These are phyloP conservation scores for Astrothelium macrocarpum DNA, from an alignment of 495 filamentous ascomycete species.

Conservation along the genomic window DNA sequence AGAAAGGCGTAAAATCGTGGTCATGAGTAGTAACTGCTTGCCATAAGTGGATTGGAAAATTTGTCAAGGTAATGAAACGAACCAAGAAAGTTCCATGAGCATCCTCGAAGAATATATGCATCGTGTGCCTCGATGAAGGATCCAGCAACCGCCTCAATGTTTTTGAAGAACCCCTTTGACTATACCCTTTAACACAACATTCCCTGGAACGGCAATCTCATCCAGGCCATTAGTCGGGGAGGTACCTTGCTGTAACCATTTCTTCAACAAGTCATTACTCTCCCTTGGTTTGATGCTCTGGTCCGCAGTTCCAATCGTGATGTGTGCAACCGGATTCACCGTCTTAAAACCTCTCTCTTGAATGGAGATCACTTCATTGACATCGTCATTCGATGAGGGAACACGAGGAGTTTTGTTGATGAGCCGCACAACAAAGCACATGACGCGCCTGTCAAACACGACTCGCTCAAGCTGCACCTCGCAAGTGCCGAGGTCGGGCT, in stretches of 20 bases:
- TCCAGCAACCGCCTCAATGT: background rate
- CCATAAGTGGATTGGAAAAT: too few relatives aligned
- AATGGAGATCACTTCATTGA: slow-evolving; percentile 24
- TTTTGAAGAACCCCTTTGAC: slow-evolving; percentile 29
- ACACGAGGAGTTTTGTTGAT: slow-evolving; percentile 9
- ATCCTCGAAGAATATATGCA: too few relatives aligned
- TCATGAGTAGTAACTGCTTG: too few relatives aligned
- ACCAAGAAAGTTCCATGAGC: too few relatives aligned
- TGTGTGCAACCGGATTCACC: slow-evolving; percentile 69
- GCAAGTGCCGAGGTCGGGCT: slow-evolving; percentile 41
- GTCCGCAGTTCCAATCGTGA: slow-evolving; percentile 76
- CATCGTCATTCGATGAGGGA: background rate
- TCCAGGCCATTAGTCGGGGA: slow-evolving; percentile 39
- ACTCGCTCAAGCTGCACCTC: slow-evolving; percentile 55
- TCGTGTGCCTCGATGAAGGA: background rate
- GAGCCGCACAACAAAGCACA: slow-evolving; percentile 78
- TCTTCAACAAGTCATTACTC: slow-evolving; percentile 70
- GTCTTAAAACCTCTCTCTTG: slow-evolving; percentile 50
- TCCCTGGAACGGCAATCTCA: slow-evolving; percentile 31
- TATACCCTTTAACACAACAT: slow-evolving; percentile 32
- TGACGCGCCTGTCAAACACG: slow-evolving; percentile 72
- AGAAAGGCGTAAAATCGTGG: too few relatives aligned
- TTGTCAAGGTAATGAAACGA: too few relatives aligned
- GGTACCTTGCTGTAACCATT: slow-evolving; percentile 52
- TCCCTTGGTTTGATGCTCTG: slow-evolving; percentile 77